phyloP scores from a whole-genome alignment of 129 eudicot species.

The Ambrosia trifida region DNA sequence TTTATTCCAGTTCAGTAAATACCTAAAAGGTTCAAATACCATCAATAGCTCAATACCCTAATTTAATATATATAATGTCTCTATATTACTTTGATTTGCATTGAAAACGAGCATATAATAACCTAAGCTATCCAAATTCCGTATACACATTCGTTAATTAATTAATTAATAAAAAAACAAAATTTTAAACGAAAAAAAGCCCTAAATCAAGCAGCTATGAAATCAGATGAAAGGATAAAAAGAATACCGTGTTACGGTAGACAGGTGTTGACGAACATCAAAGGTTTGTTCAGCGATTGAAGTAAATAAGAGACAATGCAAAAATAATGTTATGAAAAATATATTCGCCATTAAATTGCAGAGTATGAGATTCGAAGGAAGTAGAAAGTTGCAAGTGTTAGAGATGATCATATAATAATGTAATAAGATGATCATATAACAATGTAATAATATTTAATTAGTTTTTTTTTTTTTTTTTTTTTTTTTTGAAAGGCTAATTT shows the following conservation, averaged over 20 bases:
- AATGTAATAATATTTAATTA: no score
- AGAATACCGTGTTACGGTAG: conserved; percentile 68
- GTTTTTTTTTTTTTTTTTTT: no score
- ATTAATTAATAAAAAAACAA: background rate
- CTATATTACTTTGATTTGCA: background rate
- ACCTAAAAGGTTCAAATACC: background rate
- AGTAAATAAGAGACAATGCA: conserved; percentile 7
- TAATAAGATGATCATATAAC: no score
- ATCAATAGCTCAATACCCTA: background rate
- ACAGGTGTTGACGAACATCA: conserved; percentile 75
- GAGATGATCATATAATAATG: no score
- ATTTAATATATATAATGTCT: background rate
- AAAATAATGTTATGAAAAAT: conserved; percentile 2
- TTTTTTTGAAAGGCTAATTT: no score
- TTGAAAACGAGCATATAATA: background rate
- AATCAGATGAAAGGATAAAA: conserved; percentile 2
- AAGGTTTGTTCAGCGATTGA: conserved; percentile 45
- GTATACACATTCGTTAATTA: conserved; percentile 1
- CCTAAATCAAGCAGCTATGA: conserved; percentile 1
- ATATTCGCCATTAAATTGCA: conserved; percentile 27
- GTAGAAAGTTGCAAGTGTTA: background rate
- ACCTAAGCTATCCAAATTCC: background rate
- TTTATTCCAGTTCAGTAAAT: background rate
- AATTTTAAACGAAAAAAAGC: background rate
- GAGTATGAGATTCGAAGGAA: conserved; percentile 26